phyloP scores from a whole-genome alignment of 768 basidiomycete species.

The Leccinum aurantiacum region DNA sequence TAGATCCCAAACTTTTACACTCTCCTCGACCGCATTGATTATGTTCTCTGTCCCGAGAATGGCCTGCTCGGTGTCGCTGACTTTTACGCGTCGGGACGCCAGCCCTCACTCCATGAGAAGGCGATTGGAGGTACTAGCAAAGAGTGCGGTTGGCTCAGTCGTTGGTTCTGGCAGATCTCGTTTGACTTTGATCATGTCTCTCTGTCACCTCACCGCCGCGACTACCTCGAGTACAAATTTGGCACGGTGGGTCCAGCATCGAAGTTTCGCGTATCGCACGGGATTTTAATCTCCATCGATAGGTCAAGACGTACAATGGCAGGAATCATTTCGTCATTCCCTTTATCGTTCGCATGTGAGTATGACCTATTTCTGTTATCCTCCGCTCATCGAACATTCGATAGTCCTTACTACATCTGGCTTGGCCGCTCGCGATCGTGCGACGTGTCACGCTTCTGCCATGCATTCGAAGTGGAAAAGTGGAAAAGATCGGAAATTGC shows the following conservation, averaged over 20 bases:
- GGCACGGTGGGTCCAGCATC: slow-evolving; percentile 51
- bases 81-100: slow-evolving; percentile 65
- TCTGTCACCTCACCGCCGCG: slow-evolving; percentile 55
- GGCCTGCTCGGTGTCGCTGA: slow-evolving; percentile 68
- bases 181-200: slow-evolving; percentile 57
- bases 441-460: slow-evolving; percentile 54
- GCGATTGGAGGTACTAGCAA: slow-evolving; percentile 64
- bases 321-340: slow-evolving; percentile 71
- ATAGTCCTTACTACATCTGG: slow-evolving; percentile 62
- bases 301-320: slow-evolving; percentile 52
- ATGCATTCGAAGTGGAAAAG: slow-evolving; percentile 62
- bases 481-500: slow-evolving; percentile 54
- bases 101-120: slow-evolving; percentile 54
- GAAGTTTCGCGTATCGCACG: background rate
- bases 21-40: slow-evolving; percentile 62
- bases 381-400: background rate
- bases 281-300: background rate
- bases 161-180: slow-evolving; percentile 81
- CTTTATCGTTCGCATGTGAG: slow-evolving; percentile 62
- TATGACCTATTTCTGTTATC: background rate
- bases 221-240: slow-evolving; percentile 78
- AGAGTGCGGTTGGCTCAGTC: slow-evolving; percentile 60
- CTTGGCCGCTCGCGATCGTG: slow-evolving; percentile 55
- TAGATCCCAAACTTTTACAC: slow-evolving; percentile 65
- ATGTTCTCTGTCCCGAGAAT: slow-evolving; percentile 55